phyloP scores from a whole-genome alignment of 768 basidiomycete genomes.

The Lactifluus rugatus region DNA sequence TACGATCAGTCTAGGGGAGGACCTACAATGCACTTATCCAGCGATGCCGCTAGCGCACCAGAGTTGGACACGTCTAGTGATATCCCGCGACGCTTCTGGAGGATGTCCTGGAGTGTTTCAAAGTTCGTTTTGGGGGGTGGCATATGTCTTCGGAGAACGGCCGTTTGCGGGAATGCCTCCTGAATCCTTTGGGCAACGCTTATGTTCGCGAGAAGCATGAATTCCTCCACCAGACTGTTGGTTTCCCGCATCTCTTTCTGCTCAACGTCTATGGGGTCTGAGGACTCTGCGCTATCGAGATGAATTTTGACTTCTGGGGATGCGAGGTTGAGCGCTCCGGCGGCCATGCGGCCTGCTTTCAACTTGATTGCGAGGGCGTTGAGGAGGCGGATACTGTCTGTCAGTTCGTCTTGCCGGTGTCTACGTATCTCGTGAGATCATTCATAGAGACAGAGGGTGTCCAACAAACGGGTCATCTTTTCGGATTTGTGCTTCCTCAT shows the following conservation, averaged over 20 bases:
- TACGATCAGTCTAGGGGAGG: background rate
- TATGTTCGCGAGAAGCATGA: slow-evolving; percentile 97
- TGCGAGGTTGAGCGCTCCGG: slow-evolving; percentile 95
- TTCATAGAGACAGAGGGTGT: background rate
- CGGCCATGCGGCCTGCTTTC: slow-evolving; percentile 78
- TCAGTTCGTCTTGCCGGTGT: slow-evolving; percentile 68
- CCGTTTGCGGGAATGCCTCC: slow-evolving; percentile 91
- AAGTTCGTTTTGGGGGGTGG: slow-evolving; percentile 91
- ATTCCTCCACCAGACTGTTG: slow-evolving; percentile 95
- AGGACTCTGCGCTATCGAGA: slow-evolving; percentile 84
- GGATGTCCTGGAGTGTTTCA: slow-evolving; percentile 88
- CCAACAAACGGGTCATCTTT: slow-evolving; percentile 79
- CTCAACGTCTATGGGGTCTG: slow-evolving; percentile 95
- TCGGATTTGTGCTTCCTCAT: slow-evolving; percentile 88
- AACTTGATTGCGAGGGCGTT: slow-evolving; percentile 81
- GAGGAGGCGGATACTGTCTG: slow-evolving; percentile 77
- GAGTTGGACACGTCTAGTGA: slow-evolving; percentile 85
- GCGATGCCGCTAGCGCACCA: slow-evolving; percentile 74
- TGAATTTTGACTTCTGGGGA: slow-evolving; percentile 98
- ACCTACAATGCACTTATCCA: slow-evolving; percentile 80
- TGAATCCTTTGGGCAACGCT: slow-evolving; percentile 88
- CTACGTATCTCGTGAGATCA: slow-evolving; percentile 30
- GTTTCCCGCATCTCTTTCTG: slow-evolving; percentile 90
- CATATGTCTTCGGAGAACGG: slow-evolving; percentile 83
- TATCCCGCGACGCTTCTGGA: slow-evolving; percentile 76